These are phyloP conservation scores for Pontederia crassipes DNA, from an alignment of 176 grass and related monocot genomes.

Conservation along the genomic window DNA sequence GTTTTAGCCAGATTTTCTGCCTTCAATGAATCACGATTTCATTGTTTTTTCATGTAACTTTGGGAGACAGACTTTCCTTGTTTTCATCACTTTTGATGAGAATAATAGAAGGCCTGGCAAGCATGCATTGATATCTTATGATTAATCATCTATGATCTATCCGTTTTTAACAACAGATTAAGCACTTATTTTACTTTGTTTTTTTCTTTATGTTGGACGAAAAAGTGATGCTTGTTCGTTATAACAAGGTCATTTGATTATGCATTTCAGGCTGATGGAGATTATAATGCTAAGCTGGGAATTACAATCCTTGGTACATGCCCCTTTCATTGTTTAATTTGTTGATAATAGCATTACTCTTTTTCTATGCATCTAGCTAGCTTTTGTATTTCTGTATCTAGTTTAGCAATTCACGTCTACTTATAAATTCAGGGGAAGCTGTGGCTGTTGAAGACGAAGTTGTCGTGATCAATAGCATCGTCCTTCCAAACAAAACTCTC, in stretches of 20 bases:
- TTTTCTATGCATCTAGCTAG: too few species aligned
- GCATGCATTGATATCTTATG: too few species aligned
- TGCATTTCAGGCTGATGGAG: slow-evolving; percentile 66
- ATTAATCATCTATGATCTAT: too few species aligned
- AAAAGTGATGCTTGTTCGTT: not conserved
- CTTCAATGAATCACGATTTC: too few species aligned
- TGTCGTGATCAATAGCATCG: slow-evolving; percentile 76
- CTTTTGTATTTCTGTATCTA: not conserved
- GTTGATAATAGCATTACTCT: not conserved
- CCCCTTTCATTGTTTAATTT: not conserved
- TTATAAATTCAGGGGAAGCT: slow-evolving; percentile 60
- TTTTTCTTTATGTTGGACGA: too few species aligned
- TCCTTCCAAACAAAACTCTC: slow-evolving; percentile 92
- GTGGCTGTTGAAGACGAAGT: slow-evolving; percentile 95
- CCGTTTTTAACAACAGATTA: too few species aligned
- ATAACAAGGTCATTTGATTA: slow-evolving; percentile 2
- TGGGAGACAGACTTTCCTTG: too few species aligned
- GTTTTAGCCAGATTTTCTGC: too few species aligned
- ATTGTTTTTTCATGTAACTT: too few species aligned
- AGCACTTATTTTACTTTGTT: too few species aligned
- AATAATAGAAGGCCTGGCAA: too few species aligned
- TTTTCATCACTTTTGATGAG: too few species aligned
- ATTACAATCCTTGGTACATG: slow-evolving; percentile 94
- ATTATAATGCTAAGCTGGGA: slow-evolving; percentile 93
- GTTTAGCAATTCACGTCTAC: not conserved